Base-by-base conservation (phyloP, 495 filamentous ascomycete species). In the Aspergillus homomorphus region DNA sequence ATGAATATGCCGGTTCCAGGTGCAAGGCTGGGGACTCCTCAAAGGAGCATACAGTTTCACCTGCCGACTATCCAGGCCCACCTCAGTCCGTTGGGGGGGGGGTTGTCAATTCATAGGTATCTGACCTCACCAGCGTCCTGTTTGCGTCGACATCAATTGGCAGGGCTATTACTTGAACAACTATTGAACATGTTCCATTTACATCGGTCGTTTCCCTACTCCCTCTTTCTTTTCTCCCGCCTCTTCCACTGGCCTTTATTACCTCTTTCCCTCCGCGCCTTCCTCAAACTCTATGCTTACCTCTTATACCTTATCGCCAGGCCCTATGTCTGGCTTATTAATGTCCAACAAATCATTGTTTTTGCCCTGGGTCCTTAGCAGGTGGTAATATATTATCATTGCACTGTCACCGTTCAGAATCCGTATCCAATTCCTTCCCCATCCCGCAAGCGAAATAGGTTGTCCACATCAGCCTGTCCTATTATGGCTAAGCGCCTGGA, bases 1-100 rank as follows among this genome's bases (percentile, higher is more conserved):
- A 73, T 20, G 53, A 60, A 6, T 41, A 63, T 18, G 26, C 21
- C 15, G 53, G 15, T 14, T 14, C 45, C 5, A 44, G 52, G 12
- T 14, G 8, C 24, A 19, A 44, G 28, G 28, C 52, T 1, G 41
- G 30, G 15, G 26, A 16, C 18, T 18, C 22, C 16, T 23, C 41
- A 16, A n/a, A 26, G 22, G 12, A 7, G 2, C 53, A 46, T 19
- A 45, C 4, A 16, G 18, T 3, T 1, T 6, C 33, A 38, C 18
- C 33, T 44, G 26, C 30, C 2, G 18, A 41, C 18, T 15, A 43
- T 4, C 9, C 20, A 22, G 33, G n/a, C 15, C 15, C 30, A 42
- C n/a, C n/a, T n/a, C n/a, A 12, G 6, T 5, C 7, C 15, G 33
- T 38, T 38, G 33, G 15, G 15, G 33, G 33, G 10, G 33, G 33